Percentiles rank a stretch among this genome's conserved stretches.
Evolutionary conservation across 805 yeast genomes (phyloP).

Genomic region (Zygoascus tannicola): DNA sequence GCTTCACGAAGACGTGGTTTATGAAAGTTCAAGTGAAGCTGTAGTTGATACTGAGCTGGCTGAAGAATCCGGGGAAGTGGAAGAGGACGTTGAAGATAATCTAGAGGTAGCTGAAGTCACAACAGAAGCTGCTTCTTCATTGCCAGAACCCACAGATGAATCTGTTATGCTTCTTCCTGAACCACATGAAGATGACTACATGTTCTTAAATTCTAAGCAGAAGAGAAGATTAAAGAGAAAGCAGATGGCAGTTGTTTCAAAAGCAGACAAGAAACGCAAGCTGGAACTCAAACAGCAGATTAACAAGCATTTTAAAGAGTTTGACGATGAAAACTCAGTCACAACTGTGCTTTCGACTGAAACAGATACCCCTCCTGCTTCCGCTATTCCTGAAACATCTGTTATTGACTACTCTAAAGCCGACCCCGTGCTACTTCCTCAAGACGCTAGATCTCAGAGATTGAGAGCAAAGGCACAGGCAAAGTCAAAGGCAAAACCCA

Average conservation of each 20-base stretch:
- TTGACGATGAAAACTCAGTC: neutral
- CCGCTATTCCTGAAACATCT: no score
- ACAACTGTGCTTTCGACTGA: neutral
- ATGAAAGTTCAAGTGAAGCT: slow-evolving; percentile 5
- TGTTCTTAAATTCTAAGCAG: slow-evolving; percentile 7
- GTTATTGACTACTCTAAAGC: neutral
- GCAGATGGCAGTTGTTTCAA: slow-evolving; percentile 1
- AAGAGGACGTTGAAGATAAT: slow-evolving; percentile 2
- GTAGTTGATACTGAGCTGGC: no score
- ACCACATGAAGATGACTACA: neutral
- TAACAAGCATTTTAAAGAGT: neutral
- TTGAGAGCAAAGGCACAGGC: no score
- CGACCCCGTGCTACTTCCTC: neutral
- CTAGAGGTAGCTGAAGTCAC: slow-evolving; percentile 2
- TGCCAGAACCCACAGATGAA: neutral
- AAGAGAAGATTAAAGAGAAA: slow-evolving; percentile 10
- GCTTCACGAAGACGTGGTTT: slow-evolving; percentile 3
- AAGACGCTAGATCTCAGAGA: no score
- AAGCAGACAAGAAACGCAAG: slow-evolving; percentile 5
- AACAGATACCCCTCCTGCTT: no score
- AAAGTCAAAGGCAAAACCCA: neutral
- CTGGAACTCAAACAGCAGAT: neutral
- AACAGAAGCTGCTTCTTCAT: no score
- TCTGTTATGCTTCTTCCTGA: neutral
- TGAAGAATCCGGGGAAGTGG: slow-evolving; percentile 5